A percentile compares a stretch with the other conserved stretches of the same genome.
These are phyloP conservation scores for Saturnispora besseyi DNA, from an alignment of 805 yeast species.

Conservation along the genomic window DNA sequence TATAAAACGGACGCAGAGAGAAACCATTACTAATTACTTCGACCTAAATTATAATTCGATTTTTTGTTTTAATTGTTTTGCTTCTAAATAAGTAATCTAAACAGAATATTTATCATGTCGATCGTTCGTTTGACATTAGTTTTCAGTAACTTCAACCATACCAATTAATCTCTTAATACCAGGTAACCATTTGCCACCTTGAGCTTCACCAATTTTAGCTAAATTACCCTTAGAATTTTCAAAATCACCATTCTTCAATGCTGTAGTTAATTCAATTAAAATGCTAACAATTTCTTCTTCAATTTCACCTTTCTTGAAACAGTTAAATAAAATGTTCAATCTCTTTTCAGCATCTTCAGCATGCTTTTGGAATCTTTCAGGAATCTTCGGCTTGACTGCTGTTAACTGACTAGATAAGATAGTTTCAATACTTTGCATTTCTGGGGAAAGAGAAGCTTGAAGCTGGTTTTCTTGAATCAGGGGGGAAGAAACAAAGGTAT, in stretches of 20 bases:
- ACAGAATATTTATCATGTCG: background rate
- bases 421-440: slow-evolving; percentile 49
- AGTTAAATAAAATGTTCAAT: slow-evolving; percentile 64
- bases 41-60: background rate
- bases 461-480: background rate
- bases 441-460: slow-evolving; percentile 42
- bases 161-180: slow-evolving; percentile 85
- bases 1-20: background rate
- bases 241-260: slow-evolving; percentile 47
- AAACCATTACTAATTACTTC: background rate
- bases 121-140: background rate
- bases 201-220: slow-evolving; percentile 54
- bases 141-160: slow-evolving; percentile 43
- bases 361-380: slow-evolving; percentile 65
- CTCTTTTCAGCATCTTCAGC: slow-evolving; percentile 77
- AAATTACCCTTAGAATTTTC: slow-evolving; percentile 53
- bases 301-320: slow-evolving; percentile 63
- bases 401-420: slow-evolving; percentile 46
- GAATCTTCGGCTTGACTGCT: slow-evolving; percentile 62
- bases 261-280: slow-evolving; percentile 41
- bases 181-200: slow-evolving; percentile 85
- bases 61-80: background rate
- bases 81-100: background rate
- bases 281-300: slow-evolving; percentile 45
- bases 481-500: background rate